Evolutionary conservation across 345 rosid genomes (phyloP).

Genomic region (Clausena lansium): DNA sequence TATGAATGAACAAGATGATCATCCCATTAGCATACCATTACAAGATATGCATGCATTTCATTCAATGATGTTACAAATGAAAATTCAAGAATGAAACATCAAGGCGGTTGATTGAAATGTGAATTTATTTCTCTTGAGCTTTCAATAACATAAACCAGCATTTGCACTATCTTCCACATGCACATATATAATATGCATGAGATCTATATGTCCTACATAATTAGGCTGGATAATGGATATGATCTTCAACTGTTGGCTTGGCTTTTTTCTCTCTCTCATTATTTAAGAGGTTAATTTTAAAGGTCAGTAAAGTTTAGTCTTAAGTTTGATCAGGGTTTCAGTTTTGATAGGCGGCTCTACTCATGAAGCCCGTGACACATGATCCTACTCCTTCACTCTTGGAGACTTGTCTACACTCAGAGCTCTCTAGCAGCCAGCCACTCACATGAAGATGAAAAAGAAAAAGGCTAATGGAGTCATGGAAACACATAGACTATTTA

Average conservation of each 20-base stretch:
- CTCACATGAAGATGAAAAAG: background rate
- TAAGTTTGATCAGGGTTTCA: background rate
- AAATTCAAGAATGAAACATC: too few species aligned
- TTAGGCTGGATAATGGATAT: background rate
- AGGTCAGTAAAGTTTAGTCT: background rate
- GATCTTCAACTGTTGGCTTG: background rate
- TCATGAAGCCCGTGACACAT: slow-evolving; percentile 12
- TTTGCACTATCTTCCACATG: background rate
- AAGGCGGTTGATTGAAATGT: too few species aligned
- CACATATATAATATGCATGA: too few species aligned
- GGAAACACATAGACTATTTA: background rate
- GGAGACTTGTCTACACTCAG: background rate
- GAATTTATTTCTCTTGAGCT: background rate
- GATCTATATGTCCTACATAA: background rate
- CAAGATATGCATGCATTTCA: background rate
- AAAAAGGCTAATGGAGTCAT: background rate
- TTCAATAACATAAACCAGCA: background rate
- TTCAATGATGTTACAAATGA: background rate
- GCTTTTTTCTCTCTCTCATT: background rate
- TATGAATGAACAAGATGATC: background rate
- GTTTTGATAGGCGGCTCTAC: slow-evolving; percentile 18
- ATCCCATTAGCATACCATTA: too few species aligned
- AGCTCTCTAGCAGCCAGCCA: background rate
- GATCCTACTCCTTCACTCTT: slow-evolving; percentile 25
- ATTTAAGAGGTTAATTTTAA: background rate